Conservation (phyloP, 345 rosid species). For the Citrus sp. region DNA sequence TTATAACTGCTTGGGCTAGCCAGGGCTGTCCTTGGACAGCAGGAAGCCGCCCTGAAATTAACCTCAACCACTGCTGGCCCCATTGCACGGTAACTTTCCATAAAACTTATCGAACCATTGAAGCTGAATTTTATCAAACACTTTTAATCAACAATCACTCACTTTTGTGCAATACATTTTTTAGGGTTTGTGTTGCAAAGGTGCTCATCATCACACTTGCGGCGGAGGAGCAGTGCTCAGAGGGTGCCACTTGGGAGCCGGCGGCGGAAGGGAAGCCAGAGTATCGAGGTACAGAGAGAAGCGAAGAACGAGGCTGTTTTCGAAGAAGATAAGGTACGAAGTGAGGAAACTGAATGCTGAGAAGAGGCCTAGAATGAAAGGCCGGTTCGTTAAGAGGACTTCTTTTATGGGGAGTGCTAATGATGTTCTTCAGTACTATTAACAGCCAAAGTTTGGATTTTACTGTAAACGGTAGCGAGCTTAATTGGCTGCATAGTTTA, state of each 20-base stretch:
- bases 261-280: conserved; percentile 47
- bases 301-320: conserved; percentile 53
- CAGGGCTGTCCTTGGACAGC: conserved; percentile 52
- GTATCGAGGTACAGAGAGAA: conserved; percentile 59
- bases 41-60: conserved; percentile 38
- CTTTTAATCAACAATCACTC: not conserved
- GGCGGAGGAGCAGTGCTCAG: not conserved
- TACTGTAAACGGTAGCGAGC: not conserved
- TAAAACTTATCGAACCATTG: not conserved
- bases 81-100: conserved; percentile 31
- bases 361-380: conserved; percentile 71
- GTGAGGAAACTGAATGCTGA: conserved; percentile 72
- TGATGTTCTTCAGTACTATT: not conserved
- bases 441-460: not conserved
- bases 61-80: conserved; percentile 31
- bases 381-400: conserved; percentile 62
- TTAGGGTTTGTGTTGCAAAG: conserved; percentile 21
- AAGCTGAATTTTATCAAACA: not conserved
- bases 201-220: not conserved
- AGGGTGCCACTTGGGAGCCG: conserved; percentile 1
- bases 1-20: conserved; percentile 48
- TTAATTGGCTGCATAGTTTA: not conserved
- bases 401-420: conserved; percentile 14
- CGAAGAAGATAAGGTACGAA: conserved; percentile 71
- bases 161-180: not conserved